A percentile compares a stretch with the other conserved stretches of the same genome.
Conservation (phyloP, 768 basidiomycete species). For the Tephrocybe sp. region DNA sequence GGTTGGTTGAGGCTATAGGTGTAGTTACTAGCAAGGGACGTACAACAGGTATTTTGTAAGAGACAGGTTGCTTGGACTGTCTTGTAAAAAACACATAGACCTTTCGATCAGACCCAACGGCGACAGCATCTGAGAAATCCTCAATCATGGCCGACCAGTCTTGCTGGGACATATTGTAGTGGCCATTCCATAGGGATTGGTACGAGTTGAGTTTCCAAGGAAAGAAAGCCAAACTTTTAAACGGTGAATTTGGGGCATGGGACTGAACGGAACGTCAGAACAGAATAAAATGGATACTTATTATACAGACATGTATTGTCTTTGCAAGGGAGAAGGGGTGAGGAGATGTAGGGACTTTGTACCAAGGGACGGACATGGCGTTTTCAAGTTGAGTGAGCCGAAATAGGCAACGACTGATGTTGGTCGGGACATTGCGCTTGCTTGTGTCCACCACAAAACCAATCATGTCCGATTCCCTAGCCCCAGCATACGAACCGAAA, state of each 20-base stretch:
- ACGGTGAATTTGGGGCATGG: conserved; percentile 24
- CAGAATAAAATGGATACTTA: background rate
- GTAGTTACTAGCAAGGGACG: conserved; percentile 12
- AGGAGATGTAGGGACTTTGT: conserved; percentile 27
- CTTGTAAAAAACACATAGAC: conserved; percentile 38
- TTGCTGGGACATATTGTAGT: conserved; percentile 25
- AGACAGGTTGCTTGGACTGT: conserved; percentile 28
- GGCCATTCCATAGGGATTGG: conserved; percentile 36
- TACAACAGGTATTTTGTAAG: conserved; percentile 35
- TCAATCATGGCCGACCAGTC: conserved; percentile 46
- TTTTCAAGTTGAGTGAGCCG: conserved; percentile 16
- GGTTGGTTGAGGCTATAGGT: background rate
- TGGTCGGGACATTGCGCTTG: conserved; percentile 22
- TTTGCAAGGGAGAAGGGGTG: conserved; percentile 41
- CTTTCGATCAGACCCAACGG: conserved; percentile 38
- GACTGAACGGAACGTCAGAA: conserved; percentile 22
- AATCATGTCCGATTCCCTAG: conserved; percentile 33
- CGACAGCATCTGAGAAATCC: conserved; percentile 50
- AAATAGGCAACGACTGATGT: conserved; percentile 25
- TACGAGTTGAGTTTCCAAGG: conserved; percentile 42
- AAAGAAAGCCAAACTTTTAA: conserved; percentile 46
- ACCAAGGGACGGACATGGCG: conserved; percentile 30
- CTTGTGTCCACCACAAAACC: conserved; percentile 13
- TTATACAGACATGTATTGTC: conserved; percentile 43
- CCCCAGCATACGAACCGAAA: conserved; percentile 44